These are phyloP conservation scores for Crataegus laevigata DNA, from an alignment of 306 rosid species.

Conservation along the genomic window DNA sequence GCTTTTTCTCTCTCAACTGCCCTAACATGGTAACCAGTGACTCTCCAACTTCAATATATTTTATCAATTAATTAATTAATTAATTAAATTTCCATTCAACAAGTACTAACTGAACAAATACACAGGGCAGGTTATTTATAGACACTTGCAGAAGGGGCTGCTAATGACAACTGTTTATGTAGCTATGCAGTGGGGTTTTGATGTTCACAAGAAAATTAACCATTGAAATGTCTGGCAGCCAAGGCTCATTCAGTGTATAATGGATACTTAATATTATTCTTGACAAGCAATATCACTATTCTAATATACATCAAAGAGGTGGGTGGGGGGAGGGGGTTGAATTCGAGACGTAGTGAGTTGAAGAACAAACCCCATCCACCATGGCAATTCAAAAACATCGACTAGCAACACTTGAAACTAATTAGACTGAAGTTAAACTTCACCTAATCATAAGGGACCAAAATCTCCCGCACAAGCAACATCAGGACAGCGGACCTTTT, in stretches of 20 bases:
- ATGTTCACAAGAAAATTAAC: background rate
- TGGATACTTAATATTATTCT: too few relatives aligned
- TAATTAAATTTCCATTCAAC: background rate
- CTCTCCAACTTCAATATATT: background rate
- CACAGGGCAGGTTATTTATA: background rate
- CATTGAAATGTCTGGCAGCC: background rate
- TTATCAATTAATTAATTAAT: background rate
- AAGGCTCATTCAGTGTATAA: background rate
- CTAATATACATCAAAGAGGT: too few relatives aligned
- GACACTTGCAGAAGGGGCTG: background rate
- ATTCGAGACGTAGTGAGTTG: too few relatives aligned
- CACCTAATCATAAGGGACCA: too few relatives aligned
- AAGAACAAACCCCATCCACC: too few relatives aligned
- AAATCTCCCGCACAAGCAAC: background rate
- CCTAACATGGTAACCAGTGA: slow-evolving; percentile 4
- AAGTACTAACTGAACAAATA: background rate
- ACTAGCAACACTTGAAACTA: too few relatives aligned
- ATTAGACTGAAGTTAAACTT: too few relatives aligned
- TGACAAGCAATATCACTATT: too few relatives aligned
- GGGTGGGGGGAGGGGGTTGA: too few relatives aligned
- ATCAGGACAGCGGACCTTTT: background rate
- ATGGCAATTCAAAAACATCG: too few relatives aligned
- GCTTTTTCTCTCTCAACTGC: slow-evolving; percentile 4
- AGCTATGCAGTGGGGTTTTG: background rate
- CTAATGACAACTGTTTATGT: background rate